A percentile compares a stretch with the other conserved stretches of the same genome.
These are phyloP conservation scores for Solanum ahanhuiri DNA, from an alignment of 257 asterid species.

Conservation along the genomic window DNA sequence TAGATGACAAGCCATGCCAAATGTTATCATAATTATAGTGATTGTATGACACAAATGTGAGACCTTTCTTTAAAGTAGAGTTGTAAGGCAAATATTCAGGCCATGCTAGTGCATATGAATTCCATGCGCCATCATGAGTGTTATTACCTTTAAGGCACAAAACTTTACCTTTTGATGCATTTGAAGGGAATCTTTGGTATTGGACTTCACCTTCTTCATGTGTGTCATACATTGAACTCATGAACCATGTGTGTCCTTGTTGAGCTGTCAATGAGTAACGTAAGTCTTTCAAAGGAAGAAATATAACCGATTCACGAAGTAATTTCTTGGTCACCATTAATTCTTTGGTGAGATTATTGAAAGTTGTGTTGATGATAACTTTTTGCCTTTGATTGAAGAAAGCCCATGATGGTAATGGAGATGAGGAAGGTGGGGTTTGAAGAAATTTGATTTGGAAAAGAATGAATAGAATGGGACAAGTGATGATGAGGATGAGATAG, in stretches of 20 bases:
- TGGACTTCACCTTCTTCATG: constrained; percentile 52
- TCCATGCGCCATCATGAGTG: constrained; percentile 61
- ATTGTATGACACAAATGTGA: constrained; percentile 48
- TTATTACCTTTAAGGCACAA: constrained; percentile 52
- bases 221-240: constrained; percentile 53
- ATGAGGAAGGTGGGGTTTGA: constrained; percentile 13
- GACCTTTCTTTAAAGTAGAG: constrained; percentile 33
- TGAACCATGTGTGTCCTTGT: constrained; percentile 80
- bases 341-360: constrained; percentile 6
- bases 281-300: constrained; percentile 62
- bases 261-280: constrained; percentile 35
- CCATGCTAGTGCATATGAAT: constrained; percentile 62
- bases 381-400: constrained; percentile 29
- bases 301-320: constrained; percentile 37
- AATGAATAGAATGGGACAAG: constrained; percentile 23
- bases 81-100: constrained; percentile 43
- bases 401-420: constrained; percentile 13
- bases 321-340: constrained; percentile 11
- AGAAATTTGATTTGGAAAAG: constrained; percentile 46
- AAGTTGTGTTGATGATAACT: constrained; percentile 8
- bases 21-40: constrained; percentile 60
- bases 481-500: constrained; percentile 26
- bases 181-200: constrained; percentile 43
- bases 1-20: constrained; percentile 66
- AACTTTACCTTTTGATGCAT: constrained; percentile 38